These are phyloP conservation scores for Mrakia hoshinonis DNA, from an alignment of 768 basidiomycete species.

Conservation along the genomic window DNA sequence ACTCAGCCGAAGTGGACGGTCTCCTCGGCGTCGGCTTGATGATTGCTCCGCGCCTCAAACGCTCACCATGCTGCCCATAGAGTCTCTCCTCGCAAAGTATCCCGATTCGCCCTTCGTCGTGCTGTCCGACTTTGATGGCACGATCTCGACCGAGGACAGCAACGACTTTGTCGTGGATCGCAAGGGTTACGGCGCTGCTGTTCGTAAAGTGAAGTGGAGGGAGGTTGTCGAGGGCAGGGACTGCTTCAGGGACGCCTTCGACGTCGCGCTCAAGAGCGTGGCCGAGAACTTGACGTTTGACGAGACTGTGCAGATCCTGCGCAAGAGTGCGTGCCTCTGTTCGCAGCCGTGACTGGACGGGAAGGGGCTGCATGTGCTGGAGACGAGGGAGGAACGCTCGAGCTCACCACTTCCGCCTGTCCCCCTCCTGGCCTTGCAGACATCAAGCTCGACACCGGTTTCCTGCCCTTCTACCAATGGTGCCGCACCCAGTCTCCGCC, in stretches of 20 bases:
- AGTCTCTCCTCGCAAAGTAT: slow-evolving; percentile 25
- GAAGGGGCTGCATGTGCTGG: background rate
- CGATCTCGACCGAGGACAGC: background rate
- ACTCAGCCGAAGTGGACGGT: too few species aligned
- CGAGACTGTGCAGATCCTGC: slow-evolving; percentile 12
- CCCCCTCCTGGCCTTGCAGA: slow-evolving; percentile 35
- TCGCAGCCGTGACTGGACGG: background rate
- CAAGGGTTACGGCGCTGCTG: slow-evolving; percentile 28
- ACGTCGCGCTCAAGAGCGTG: slow-evolving; percentile 9
- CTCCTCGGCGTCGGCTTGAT: too few species aligned
- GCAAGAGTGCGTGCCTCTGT: slow-evolving; percentile 15
- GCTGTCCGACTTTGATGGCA: slow-evolving; percentile 26
- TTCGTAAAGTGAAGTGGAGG: slow-evolving; percentile 14
- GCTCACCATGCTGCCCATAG: slow-evolving; percentile 15
- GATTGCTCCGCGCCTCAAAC: background rate
- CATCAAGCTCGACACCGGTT: slow-evolving; percentile 77
- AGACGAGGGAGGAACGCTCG: background rate
- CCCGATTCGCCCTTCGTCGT: slow-evolving; percentile 22
- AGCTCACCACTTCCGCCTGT: background rate
- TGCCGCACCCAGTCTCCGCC: slow-evolving; percentile 55
- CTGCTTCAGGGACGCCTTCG: slow-evolving; percentile 26
- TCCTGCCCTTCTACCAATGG: slow-evolving; percentile 80
- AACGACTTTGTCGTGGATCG: slow-evolving; percentile 21
- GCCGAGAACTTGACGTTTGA: background rate
- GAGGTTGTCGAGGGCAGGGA: slow-evolving; percentile 27